Percentiles rank a stretch among this genome's conserved stretches.
Evolutionary conservation across 352 stramenopile species (phyloP).

Genomic region (Pythium monospermum): DNA sequence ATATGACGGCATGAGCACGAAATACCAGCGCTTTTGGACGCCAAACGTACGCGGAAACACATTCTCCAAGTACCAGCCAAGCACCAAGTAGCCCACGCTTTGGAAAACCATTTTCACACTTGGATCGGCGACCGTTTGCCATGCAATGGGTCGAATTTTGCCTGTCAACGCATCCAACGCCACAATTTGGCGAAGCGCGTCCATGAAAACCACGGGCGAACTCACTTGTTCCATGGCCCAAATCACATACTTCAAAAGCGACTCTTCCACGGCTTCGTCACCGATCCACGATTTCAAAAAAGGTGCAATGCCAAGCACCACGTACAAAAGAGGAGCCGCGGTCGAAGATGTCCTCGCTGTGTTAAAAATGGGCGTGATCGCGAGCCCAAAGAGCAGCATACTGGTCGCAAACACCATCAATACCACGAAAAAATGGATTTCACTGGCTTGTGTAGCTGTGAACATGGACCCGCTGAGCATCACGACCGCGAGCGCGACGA

Average conservation of each 20-base stretch:
- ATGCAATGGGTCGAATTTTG: slow-evolving; percentile 36
- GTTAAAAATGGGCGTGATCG: slow-evolving; percentile 70
- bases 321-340: slow-evolving; percentile 58
- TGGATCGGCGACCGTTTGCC: slow-evolving; percentile 36
- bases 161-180: slow-evolving; percentile 39
- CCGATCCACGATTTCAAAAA: slow-evolving; percentile 51
- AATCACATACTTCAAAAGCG: slow-evolving; percentile 27
- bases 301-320: slow-evolving; percentile 44
- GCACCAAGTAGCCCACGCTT: slow-evolving; percentile 77
- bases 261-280: slow-evolving; percentile 36
- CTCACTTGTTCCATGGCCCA: slow-evolving; percentile 48
- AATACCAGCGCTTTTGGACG: slow-evolving; percentile 91
- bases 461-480: slow-evolving; percentile 69
- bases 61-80: slow-evolving; percentile 93
- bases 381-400: slow-evolving; percentile 63
- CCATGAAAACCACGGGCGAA: slow-evolving; percentile 71
- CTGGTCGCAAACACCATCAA: slow-evolving; percentile 53
- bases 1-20: slow-evolving; percentile 81
- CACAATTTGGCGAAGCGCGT: slow-evolving; percentile 43
- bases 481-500: slow-evolving; percentile 44
- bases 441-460: slow-evolving; percentile 29
- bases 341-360: slow-evolving; percentile 64
- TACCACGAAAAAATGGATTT: slow-evolving; percentile 53
- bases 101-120: slow-evolving; percentile 77
- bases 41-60: slow-evolving; percentile 91